Percentiles rank a stretch among this genome's conserved stretches.
These are phyloP conservation scores for Syncephalastrum monosporum DNA, from an alignment of 371 early-diverging fungal species.

Conservation along the genomic window DNA sequence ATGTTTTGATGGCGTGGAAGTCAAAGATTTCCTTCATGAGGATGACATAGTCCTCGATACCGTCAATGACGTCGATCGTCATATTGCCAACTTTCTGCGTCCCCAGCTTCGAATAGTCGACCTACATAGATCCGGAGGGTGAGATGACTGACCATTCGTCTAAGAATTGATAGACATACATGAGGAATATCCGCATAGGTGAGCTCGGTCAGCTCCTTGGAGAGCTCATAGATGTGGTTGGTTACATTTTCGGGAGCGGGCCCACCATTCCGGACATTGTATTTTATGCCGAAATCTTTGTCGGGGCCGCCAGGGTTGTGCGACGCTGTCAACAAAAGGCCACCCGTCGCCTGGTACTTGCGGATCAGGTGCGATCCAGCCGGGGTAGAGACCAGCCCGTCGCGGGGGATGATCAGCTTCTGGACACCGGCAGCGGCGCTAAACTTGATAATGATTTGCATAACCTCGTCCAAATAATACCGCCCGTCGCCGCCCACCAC, in stretches of 20 bases:
- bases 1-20: slow-evolving; percentile 75
- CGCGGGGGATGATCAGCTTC: slow-evolving; percentile 87
- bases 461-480: slow-evolving; percentile 82
- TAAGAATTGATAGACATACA: slow-evolving; percentile 29
- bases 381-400: slow-evolving; percentile 96
- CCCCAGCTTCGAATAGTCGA: slow-evolving; percentile 79
- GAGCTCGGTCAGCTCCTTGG: slow-evolving; percentile 73
- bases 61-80: slow-evolving; percentile 86
- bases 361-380: slow-evolving; percentile 94
- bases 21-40: slow-evolving; percentile 92
- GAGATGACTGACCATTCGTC: background rate
- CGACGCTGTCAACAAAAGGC: slow-evolving; percentile 94
- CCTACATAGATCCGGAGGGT: slow-evolving; percentile 22
- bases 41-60: slow-evolving; percentile 86
- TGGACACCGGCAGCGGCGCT: slow-evolving; percentile 86
- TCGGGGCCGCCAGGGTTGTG: slow-evolving; percentile 99
- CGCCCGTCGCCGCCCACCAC: slow-evolving; percentile 98
- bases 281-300: slow-evolving; percentile 98
- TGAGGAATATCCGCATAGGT: slow-evolving; percentile 65
- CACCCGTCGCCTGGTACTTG: slow-evolving; percentile 84
- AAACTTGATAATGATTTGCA: slow-evolving; percentile 86
- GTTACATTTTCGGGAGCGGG: slow-evolving; percentile 96
- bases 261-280: slow-evolving; percentile 93
- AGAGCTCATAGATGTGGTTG: slow-evolving; percentile 81
- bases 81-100: slow-evolving; percentile 55